These are phyloP conservation scores for Zymoseptoria ardabiliae DNA, from an alignment of 2,329 filamentous ascomycete species.

Conservation along the genomic window DNA sequence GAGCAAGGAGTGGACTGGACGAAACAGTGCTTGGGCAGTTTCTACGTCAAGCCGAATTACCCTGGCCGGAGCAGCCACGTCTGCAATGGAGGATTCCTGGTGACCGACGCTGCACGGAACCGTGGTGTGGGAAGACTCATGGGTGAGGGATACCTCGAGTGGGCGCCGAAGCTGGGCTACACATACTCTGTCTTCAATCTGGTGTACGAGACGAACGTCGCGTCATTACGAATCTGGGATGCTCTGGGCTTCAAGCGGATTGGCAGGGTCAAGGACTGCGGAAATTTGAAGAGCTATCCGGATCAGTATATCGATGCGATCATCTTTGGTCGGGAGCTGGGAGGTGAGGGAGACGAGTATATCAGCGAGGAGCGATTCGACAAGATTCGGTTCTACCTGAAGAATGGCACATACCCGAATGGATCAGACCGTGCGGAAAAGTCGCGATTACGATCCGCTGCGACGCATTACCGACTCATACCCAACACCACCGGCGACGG, in stretches of 20 bases:
- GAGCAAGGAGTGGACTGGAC: conserved; percentile 58
- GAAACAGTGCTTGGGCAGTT: conserved; percentile 75
- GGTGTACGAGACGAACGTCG: conserved; percentile 89
- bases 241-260: conserved; percentile 87
- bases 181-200: conserved; percentile 91
- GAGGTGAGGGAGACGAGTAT: conserved; percentile 65
- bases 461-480: conserved; percentile 85
- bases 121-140: conserved; percentile 45
- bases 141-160: conserved; percentile 47
- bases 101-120: conserved; percentile 42
- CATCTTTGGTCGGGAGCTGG: conserved; percentile 54
- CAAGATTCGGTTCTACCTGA: conserved; percentile 96
- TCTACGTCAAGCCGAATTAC: conserved; percentile 93
- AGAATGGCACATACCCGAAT: conserved; percentile 85
- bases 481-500: conserved; percentile 39
- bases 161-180: conserved; percentile 60
- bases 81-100: conserved; percentile 57
- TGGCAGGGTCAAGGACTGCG: conserved; percentile 59
- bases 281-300: conserved; percentile 43
- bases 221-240: conserved; percentile 86
- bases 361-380: conserved; percentile 95
- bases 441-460: conserved; percentile 83
- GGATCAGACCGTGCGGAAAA: conserved; percentile 94
- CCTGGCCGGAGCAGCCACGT: conserved; percentile 84
- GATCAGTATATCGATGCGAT: conserved; percentile 44